Evolutionary conservation across 2,329 filamentous ascomycete genomes (phyloP), one percentile per base, ranked within the genome.

Genomic region (Neurospora sp.): DNA sequence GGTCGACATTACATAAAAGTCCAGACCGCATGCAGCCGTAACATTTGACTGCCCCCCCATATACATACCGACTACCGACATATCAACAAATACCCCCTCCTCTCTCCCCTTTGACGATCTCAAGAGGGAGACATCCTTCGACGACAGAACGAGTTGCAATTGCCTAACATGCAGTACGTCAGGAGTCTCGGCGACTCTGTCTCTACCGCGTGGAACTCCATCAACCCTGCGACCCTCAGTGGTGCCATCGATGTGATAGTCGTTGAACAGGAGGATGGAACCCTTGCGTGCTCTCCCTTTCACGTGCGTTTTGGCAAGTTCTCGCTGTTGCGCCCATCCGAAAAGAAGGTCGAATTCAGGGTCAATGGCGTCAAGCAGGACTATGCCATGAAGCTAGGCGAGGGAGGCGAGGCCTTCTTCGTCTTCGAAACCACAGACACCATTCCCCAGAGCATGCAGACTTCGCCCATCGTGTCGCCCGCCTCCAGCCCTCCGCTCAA

Each of bases 221-320:
- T 99, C 85, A 99, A 99, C 81, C 96, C 96, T 67, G 93, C 96
- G 65, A 99, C 96, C 12, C 88, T 99, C 70, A 97, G 93, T 82
- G 96, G 96, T 78, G 96, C 96, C 78, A 98, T 99, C 82, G 96
- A 99, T 85, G 95, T 98, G 75, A 97, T 99, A 75, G 95, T 99
- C 69, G 93, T 99, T 71, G 93, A 99, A 81, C 93, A 96, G 75
- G 92, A 95, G 78, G 96, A 99, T 85, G 96, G 92, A 83, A 85
- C 83, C 52, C 86, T 98, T 70, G 89, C 91, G 74, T 99, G 96
- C 82, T 98, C 95, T 37, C 96, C 96, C 67, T 99, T 99, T 81
- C 96, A 99, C 80, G 96, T 99, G 74, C 93, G 96, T 76, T 99
- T 99, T 81, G 96, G 96, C 80, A 99, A 99, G 83, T 98, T 98